Conservation (phyloP, 1,139 yeast species). For the Kluyveromyces sp. region DNA sequence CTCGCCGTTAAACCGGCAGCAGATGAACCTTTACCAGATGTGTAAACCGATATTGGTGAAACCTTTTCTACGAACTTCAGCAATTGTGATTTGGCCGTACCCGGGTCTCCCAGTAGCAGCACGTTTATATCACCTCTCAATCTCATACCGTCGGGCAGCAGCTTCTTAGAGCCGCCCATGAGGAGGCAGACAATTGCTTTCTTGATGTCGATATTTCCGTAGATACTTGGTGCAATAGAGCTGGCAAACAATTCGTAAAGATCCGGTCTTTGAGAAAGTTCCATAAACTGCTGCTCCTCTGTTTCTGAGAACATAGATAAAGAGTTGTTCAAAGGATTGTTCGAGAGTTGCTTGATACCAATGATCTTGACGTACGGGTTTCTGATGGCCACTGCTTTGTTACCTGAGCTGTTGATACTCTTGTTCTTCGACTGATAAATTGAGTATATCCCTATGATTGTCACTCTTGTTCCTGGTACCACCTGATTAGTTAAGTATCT, state of each 20-base stretch:
- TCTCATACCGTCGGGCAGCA: constrained; percentile 93
- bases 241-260: constrained; percentile 77
- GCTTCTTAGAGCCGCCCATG: constrained; percentile 90
- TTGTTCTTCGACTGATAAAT: constrained; percentile 65
- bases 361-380: constrained; percentile 84
- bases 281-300: constrained; percentile 86
- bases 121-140: constrained; percentile 94
- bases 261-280: constrained; percentile 74
- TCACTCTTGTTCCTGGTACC: constrained; percentile 92
- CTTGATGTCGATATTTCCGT: constrained; percentile 87
- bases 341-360: constrained; percentile 80
- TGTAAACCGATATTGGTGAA: constrained; percentile 95
- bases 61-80: constrained; percentile 92
- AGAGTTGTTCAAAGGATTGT: constrained; percentile 55
- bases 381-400: constrained; percentile 71
- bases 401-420: constrained; percentile 18
- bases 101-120: constrained; percentile 93
- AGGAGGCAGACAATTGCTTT: constrained; percentile 87
- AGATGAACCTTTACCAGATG: constrained; percentile 97
- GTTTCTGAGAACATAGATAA: constrained; percentile 67
- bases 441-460: constrained; percentile 85
- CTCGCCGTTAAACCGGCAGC: constrained; percentile 99
- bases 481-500: constrained; percentile 84
- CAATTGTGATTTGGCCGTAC: constrained; percentile 92
- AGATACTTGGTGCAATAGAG: constrained; percentile 94